Evolutionary conservation across 2,329 filamentous ascomycete genomes (phyloP).

Genomic region (Verticillium isaacii): DNA sequence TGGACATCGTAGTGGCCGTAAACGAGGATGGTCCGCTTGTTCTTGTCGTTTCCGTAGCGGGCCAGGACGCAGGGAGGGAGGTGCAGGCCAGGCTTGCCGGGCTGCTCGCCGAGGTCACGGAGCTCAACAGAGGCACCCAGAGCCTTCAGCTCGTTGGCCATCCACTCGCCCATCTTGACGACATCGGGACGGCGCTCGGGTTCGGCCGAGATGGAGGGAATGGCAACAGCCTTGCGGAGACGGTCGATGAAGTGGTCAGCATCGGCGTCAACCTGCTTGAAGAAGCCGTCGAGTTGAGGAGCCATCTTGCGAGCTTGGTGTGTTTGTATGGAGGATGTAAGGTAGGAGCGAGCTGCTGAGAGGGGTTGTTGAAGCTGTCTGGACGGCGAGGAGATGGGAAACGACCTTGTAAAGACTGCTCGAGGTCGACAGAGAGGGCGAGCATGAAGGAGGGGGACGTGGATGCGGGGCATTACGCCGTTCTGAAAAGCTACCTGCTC

Average conservation of each 20-base stretch:
- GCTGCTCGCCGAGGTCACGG: conserved; percentile 84
- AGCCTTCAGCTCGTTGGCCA: conserved; percentile 74
- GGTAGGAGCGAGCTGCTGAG: conserved; percentile 34
- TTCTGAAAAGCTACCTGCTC: conserved; percentile 6
- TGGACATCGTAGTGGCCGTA: conserved; percentile 99
- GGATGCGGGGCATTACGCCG: conserved; percentile 41
- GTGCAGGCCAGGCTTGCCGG: conserved; percentile 82
- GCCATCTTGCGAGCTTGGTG: conserved; percentile 76
- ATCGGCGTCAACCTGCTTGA: conserved; percentile 82
- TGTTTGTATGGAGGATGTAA: conserved; percentile 46
- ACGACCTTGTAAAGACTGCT: conserved; percentile 5
- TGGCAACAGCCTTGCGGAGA: conserved; percentile 86
- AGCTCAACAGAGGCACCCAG: conserved; percentile 87
- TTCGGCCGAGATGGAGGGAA: conserved; percentile 92
- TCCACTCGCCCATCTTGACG: conserved; percentile 91
- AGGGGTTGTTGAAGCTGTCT: conserved; percentile 7
- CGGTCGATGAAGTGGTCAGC: conserved; percentile 82
- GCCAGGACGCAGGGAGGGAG: conserved; percentile 90
- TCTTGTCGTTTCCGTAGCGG: conserved; percentile 86
- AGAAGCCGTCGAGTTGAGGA: conserved; percentile 85
- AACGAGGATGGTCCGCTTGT: conserved; percentile 90
- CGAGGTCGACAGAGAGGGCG: conserved; percentile 4
- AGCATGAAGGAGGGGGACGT: conserved; percentile 24
- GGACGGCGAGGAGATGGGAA: conserved; percentile 9
- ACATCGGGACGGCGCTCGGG: conserved; percentile 87